A percentile compares a stretch with the other conserved stretches of the same genome.
Evolutionary conservation across 306 rosid genomes (phyloP).

Genomic region (Macrotyloma uniflorum): DNA sequence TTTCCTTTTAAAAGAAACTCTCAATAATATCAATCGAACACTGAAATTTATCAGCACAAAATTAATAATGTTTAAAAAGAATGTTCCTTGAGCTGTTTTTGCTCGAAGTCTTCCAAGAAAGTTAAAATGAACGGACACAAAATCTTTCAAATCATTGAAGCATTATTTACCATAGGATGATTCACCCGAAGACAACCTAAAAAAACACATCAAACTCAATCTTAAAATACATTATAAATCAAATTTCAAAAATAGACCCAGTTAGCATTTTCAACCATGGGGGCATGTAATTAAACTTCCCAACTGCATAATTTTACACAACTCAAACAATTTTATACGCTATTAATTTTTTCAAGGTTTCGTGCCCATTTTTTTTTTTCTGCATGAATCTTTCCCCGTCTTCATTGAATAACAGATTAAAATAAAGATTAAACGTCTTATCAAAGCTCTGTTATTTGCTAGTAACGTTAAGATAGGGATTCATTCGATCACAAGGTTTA

Average conservation of each 20-base stretch:
- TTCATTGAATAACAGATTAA: not conserved
- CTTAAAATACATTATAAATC: not conserved
- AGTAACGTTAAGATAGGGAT: not conserved
- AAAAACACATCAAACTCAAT: too few species aligned
- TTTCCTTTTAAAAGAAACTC: too few species aligned
- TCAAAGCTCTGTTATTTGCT: not conserved
- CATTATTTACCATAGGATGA: too few species aligned
- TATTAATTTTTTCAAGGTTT: too few species aligned
- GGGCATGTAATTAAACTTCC: too few species aligned
- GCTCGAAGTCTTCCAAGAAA: not conserved
- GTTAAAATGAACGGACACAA: not conserved
- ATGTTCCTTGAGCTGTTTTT: not conserved
- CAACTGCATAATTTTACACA: too few species aligned
- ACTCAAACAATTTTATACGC: too few species aligned
- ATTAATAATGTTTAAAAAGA: not conserved
- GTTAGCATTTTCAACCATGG: not conserved
- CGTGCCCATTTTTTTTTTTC: too few species aligned
- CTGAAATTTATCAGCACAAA: not conserved
- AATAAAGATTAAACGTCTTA: not conserved
- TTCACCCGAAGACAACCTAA: too few species aligned
- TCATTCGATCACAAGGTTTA: conserved; percentile 1
- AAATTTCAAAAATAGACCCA: not conserved
- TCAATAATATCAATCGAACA: not conserved
- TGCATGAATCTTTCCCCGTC: too few species aligned
- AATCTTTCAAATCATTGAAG: not conserved